Evolutionary conservation across 2,329 filamentous ascomycete genomes (phyloP).

Genomic region (Ceratocystis harringtonii): DNA sequence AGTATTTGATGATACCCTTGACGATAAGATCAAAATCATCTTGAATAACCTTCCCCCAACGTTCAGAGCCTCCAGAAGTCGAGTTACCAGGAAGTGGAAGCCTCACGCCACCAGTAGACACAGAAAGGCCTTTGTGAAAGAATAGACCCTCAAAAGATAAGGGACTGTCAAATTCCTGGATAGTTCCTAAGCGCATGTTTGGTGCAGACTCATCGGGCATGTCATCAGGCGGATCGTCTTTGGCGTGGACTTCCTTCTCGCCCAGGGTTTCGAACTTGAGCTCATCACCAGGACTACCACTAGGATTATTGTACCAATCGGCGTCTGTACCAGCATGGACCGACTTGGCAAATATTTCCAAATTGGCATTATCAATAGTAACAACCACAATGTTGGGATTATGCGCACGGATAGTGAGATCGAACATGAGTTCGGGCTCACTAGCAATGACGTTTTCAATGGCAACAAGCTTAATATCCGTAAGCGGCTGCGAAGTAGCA

Average conservation of each 20-base stretch:
- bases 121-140: slow-evolving; percentile 56
- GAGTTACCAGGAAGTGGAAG: slow-evolving; percentile 73
- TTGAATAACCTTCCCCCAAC: slow-evolving; percentile 82
- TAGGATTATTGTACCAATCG: slow-evolving; percentile 39
- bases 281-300: slow-evolving; percentile 17
- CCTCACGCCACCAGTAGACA: slow-evolving; percentile 69
- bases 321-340: slow-evolving; percentile 63
- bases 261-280: not conserved
- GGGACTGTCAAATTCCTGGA: slow-evolving; percentile 74
- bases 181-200: slow-evolving; percentile 83
- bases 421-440: slow-evolving; percentile 89
- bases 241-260: slow-evolving; percentile 14
- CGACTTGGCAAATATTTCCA: slow-evolving; percentile 90
- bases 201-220: slow-evolving; percentile 53
- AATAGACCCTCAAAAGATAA: slow-evolving; percentile 82
- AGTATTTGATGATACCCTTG: slow-evolving; percentile 78
- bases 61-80: slow-evolving; percentile 67
- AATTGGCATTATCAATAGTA: slow-evolving; percentile 68
- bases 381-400: slow-evolving; percentile 91
- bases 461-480: slow-evolving; percentile 59
- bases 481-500: slow-evolving; percentile 75
- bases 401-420: slow-evolving; percentile 71
- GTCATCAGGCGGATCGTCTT: slow-evolving; percentile 33
- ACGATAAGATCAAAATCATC: slow-evolving; percentile 90
- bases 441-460: slow-evolving; percentile 86